Conservation (phyloP, 139 green algal genomes). For the Asterochloris erici region DNA sequence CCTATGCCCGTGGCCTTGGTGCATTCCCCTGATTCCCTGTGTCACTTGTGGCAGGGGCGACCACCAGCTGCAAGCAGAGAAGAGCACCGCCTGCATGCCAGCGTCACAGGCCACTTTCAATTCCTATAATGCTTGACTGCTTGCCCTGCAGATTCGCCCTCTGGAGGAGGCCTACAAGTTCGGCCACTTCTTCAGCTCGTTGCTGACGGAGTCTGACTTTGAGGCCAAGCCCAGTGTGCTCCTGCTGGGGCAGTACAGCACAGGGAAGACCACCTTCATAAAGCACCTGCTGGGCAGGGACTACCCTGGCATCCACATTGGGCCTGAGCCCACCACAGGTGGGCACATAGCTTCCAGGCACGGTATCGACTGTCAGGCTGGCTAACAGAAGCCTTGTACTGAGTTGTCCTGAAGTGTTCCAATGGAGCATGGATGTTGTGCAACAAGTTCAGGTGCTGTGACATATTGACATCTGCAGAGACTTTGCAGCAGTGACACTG, state of each 20-base stretch:
- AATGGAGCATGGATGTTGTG: too few relatives aligned
- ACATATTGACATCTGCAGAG: too few relatives aligned
- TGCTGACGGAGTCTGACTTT: conserved; percentile 88
- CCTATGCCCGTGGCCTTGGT: neutral
- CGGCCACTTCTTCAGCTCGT: conserved; percentile 83
- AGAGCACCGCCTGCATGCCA: neutral
- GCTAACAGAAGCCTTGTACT: too few relatives aligned
- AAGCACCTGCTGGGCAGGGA: conserved; percentile 87
- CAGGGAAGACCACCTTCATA: conserved; percentile 98
- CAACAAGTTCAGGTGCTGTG: too few relatives aligned
- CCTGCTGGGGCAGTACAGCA: conserved; percentile 96
- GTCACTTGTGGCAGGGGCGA: neutral
- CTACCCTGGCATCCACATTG: conserved; percentile 94
- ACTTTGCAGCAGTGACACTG: too few relatives aligned
- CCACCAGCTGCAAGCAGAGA: neutral
- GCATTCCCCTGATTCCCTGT: neutral
- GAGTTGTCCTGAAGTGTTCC: too few relatives aligned
- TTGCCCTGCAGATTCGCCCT: conserved; percentile 65
- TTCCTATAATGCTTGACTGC: neutral
- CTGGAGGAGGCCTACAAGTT: conserved; percentile 94
- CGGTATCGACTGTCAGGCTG: too few relatives aligned
- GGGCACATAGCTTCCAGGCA: neutral
- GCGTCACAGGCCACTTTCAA: too few relatives aligned
- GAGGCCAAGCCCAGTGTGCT: conserved; percentile 94
- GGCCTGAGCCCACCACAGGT: conserved; percentile 91